Evolutionary conservation across 2,329 filamentous ascomycete genomes (phyloP).

Genomic region (Sporothrix euskadiensis): DNA sequence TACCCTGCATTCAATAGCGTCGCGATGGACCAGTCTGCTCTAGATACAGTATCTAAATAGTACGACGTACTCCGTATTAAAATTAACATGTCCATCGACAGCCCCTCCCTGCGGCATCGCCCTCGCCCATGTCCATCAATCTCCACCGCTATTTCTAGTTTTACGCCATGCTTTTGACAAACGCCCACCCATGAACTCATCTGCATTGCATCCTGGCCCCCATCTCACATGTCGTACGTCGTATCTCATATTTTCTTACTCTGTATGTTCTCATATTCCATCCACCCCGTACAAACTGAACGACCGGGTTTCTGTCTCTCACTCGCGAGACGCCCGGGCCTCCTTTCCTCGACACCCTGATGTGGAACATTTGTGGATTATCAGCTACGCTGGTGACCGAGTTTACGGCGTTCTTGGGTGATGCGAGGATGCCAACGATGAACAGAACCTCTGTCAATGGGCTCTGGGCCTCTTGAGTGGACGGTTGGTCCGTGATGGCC

Average conservation of each 20-base stretch:
- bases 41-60: not conserved
- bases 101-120: constrained; percentile 10
- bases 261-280: not conserved
- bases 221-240: not conserved
- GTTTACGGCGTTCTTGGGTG: no score
- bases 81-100: not conserved
- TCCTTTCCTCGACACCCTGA: not conserved
- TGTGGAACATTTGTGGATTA: not conserved
- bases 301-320: not conserved
- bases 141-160: not conserved
- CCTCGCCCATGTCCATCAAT: not conserved
- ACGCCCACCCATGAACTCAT: not conserved
- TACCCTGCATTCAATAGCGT: constrained; percentile 5
- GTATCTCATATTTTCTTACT: not conserved
- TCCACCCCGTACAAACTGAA: not conserved
- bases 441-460: not conserved
- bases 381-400: no score
- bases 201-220: not conserved
- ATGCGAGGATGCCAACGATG: not conserved
- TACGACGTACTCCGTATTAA: no score
- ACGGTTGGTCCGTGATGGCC: constrained; percentile 8
- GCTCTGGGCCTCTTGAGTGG: not conserved
- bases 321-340: not conserved
- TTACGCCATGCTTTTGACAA: not conserved
- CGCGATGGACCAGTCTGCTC: not conserved